Conservation (phyloP, 1,139 yeast genomes). For the Candida sanyaensis region DNA sequence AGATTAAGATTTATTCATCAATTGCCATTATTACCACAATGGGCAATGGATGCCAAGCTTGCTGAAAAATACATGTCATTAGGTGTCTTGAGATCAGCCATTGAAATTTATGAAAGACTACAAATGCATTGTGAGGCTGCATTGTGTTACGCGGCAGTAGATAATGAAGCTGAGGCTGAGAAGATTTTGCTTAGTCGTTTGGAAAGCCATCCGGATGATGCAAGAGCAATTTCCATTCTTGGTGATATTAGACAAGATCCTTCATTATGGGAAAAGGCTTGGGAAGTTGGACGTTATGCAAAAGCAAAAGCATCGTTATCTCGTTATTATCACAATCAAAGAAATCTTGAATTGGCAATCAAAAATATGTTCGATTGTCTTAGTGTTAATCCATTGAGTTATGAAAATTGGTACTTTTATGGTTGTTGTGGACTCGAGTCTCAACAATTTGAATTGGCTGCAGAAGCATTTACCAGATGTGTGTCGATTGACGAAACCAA, state of each 20-base stretch:
- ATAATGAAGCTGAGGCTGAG: constrained; percentile 70
- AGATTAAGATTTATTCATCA: constrained; percentile 74
- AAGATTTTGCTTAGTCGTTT: constrained; percentile 58
- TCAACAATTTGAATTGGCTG: constrained; percentile 71
- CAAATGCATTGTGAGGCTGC: constrained; percentile 83
- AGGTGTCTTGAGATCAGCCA: constrained; percentile 84
- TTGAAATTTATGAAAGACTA: constrained; percentile 84
- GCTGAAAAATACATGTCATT: constrained; percentile 89
- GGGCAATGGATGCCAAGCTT: constrained; percentile 79
- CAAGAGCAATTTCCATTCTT: constrained; percentile 78
- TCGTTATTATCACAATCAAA: constrained; percentile 58
- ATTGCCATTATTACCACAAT: constrained; percentile 77
- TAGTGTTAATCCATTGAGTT: constrained; percentile 71
- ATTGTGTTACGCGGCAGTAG: constrained; percentile 85
- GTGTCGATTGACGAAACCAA: constrained; percentile 83
- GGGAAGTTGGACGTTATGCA: constrained; percentile 83
- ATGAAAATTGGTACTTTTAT: constrained; percentile 88
- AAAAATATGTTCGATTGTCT: constrained; percentile 75
- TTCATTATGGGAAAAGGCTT: constrained; percentile 75
- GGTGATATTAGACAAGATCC: constrained; percentile 89
- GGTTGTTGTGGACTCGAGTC: constrained; percentile 89
- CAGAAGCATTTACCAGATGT: constrained; percentile 93
- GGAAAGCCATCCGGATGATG: constrained; percentile 64
- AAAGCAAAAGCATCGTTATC: constrained; percentile 87
- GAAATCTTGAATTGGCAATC: constrained; percentile 59